Evolutionary conservation across 306 rosid genomes (phyloP).

Genomic region (Hylodesmum podocarpum): DNA sequence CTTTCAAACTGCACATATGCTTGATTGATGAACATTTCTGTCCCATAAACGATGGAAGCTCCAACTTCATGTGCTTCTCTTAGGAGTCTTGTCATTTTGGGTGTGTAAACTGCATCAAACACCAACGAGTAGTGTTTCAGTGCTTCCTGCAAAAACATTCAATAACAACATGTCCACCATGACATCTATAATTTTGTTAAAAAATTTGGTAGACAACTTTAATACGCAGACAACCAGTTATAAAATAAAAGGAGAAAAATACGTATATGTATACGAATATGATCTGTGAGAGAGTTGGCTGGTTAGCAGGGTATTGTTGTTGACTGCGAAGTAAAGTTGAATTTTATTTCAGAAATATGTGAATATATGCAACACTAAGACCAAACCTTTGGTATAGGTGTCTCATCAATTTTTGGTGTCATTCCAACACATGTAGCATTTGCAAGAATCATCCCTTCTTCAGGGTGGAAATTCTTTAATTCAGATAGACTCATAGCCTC

Average conservation of each 20-base stretch:
- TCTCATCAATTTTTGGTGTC: slow-evolving; percentile 47
- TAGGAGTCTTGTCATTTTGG: slow-evolving; percentile 66
- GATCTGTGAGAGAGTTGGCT: too few relatives aligned
- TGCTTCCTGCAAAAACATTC: slow-evolving; percentile 44
- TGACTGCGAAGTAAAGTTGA: too few relatives aligned
- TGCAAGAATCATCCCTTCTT: slow-evolving; percentile 66
- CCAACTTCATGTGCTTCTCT: slow-evolving; percentile 66
- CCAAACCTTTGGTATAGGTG: slow-evolving; percentile 56
- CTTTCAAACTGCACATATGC: slow-evolving; percentile 63
- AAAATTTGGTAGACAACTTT: too few relatives aligned
- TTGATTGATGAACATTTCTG: slow-evolving; percentile 73
- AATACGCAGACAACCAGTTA: too few relatives aligned
- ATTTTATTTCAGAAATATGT: too few relatives aligned
- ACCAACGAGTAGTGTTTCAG: slow-evolving; percentile 60
- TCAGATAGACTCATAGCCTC: slow-evolving; percentile 51
- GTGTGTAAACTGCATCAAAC: slow-evolving; percentile 70
- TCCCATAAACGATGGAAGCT: slow-evolving; percentile 52
- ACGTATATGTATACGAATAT: too few relatives aligned
- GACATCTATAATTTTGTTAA: background rate
- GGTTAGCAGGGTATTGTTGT: too few relatives aligned
- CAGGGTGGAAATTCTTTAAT: slow-evolving; percentile 51
- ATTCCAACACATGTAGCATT: slow-evolving; percentile 64
- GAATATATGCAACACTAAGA: background rate
- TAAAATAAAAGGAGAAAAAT: too few relatives aligned
- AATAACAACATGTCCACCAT: background rate